Conservation (phyloP, 371 early-diverging fungal genomes). For the Nematocida displodere region DNA sequence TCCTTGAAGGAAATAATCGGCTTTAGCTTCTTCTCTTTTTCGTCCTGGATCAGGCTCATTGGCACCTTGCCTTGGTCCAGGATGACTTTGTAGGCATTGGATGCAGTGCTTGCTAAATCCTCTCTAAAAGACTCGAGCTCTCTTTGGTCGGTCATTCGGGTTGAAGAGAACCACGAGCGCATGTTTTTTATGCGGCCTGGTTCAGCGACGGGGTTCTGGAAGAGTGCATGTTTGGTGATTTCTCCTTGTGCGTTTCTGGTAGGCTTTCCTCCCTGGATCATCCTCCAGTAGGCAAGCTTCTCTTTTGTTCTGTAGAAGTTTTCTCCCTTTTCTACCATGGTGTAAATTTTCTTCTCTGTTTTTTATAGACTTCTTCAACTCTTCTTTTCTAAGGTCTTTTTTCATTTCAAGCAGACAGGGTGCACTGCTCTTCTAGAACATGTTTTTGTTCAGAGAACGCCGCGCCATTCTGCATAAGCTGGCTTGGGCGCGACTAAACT, state of each 20-base stretch:
- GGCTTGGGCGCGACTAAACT: too few species aligned
- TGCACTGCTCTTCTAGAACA: too few species aligned
- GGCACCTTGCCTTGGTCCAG: slow-evolving; percentile 89
- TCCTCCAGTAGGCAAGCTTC: slow-evolving; percentile 61
- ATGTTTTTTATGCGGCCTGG: slow-evolving; percentile 76
- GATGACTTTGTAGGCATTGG: slow-evolving; percentile 80
- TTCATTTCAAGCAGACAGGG: too few species aligned
- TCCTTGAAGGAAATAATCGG: slow-evolving; percentile 81
- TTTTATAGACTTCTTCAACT: too few species aligned
- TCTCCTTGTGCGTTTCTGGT: slow-evolving; percentile 77
- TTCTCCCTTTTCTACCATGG: slow-evolving; percentile 52
- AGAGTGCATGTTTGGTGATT: slow-evolving; percentile 83
- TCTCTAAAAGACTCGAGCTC: slow-evolving; percentile 77
- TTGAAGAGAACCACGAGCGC: slow-evolving; percentile 92
- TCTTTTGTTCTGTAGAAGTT: slow-evolving; percentile 64
- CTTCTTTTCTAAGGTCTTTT: too few species aligned
- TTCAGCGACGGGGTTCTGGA: slow-evolving; percentile 75
- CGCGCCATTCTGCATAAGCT: too few species aligned
- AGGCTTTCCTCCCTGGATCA: slow-evolving; percentile 69
- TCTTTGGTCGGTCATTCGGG: slow-evolving; percentile 70
- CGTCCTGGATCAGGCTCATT: slow-evolving; percentile 73
- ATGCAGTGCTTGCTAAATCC: slow-evolving; percentile 65
- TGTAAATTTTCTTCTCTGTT: not conserved
- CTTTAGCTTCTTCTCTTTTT: slow-evolving; percentile 71
- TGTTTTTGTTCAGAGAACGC: too few species aligned